Evolutionary conservation across 176 grass and related monocot species (phyloP), one percentile per base, ranked within the genome.

Genomic region (Dendrocalamus sinicus): DNA sequence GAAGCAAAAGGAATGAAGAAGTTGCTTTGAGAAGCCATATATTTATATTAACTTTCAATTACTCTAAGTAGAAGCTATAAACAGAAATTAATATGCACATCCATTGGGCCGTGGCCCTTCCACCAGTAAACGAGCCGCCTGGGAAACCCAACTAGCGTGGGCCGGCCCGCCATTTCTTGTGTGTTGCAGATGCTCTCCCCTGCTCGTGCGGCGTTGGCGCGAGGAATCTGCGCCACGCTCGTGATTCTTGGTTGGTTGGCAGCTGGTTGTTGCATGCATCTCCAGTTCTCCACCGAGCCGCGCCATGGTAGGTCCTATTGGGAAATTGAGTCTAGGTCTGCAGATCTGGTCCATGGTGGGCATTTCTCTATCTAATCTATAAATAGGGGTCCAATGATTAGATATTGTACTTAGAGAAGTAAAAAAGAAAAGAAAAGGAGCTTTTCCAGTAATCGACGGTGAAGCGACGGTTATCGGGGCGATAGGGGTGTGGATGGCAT

Each of bases 311-410:
- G 1, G 8, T n/a, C 20, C 55, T n/a, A 58, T 20, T 58, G 20
- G 55, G 32, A 32, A 32, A n/a, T 3, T 58, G 20, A 20, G 32
- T 32, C 3, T 32, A 0, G 30, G 32, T 0, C 32, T 32, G 32
- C 2, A 32, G 2, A 32, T 3, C 32, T 32, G 2, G 3, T 0
- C 2, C 2, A 32, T 32, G 2, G 3, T 32, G 2, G 32, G 2
- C 32, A 32, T 0, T 0, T 32, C 0, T 3, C 0, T 2, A 32
- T 2, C 32, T 32, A 32, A 0, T 3, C 2, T 32, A 32, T 32
- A 32, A 32, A 32, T 32, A 3, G 2, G 2, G 2, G 3, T 32
- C 2, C 3, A 32, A 32, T 32, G 32, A 32, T 32, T 32, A 32
- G 3, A 32, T 32, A 32, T 32, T 32, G 32, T 32, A 32, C 32